These are phyloP conservation scores for Platanthera zijinensis DNA, from an alignment of 106 monocot species.

Conservation along the genomic window DNA sequence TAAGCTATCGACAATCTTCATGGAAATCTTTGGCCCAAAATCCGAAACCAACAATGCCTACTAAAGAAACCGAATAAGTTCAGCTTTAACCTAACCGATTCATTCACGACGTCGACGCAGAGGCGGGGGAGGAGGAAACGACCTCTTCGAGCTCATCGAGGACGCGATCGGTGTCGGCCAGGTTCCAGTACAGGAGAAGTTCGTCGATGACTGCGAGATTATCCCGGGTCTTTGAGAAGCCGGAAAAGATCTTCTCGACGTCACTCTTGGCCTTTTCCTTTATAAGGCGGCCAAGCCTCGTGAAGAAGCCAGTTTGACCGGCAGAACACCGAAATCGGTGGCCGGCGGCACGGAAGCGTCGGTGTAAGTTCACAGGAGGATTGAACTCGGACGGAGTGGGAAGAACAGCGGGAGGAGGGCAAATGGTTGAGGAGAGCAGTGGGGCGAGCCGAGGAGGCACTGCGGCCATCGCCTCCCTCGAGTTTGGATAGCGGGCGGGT, in stretches of 20 bases:
- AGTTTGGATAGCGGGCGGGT: background rate
- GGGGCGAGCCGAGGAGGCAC: conserved; percentile 21
- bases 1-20: conserved; percentile 78
- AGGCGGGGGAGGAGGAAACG: background rate
- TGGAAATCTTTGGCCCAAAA: conserved; percentile 86
- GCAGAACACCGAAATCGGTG: conserved; percentile 44
- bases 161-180: conserved; percentile 78
- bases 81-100: background rate
- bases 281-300: conserved; percentile 63
- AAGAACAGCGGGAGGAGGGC: background rate
- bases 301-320: conserved; percentile 80
- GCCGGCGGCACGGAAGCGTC: background rate
- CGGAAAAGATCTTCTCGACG: conserved; percentile 91
- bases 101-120: background rate
- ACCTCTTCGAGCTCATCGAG: conserved; percentile 98
- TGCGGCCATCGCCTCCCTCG: conserved; percentile 11
- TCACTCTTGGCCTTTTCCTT: conserved; percentile 97
- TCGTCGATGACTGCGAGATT: conserved; percentile 92
- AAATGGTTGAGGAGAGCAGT: conserved; percentile 15
- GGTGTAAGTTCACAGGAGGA: background rate
- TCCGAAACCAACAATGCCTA: conserved; percentile 85
- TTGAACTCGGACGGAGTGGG: background rate
- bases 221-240: conserved; percentile 86
- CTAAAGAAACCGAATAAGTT: background rate
- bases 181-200: conserved; percentile 95